Conservation (phyloP, 163 green algal genomes). For the Scenedesmus sp. region DNA sequence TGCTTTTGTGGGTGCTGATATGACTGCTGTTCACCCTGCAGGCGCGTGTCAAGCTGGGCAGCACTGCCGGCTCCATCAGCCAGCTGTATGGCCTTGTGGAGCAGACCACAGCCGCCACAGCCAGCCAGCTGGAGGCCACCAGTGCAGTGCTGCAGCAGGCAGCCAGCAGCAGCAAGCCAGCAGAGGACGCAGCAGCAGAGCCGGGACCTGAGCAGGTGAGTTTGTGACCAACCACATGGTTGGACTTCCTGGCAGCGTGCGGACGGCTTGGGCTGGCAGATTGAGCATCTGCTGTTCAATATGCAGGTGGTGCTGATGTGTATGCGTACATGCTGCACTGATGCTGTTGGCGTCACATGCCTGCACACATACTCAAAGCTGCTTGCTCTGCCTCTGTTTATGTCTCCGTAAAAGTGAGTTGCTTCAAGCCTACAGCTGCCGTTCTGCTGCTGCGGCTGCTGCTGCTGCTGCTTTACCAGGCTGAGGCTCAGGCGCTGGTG, state of each 20-base stretch:
- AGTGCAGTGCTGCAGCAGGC: slow-evolving; percentile 21
- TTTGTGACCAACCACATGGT: not conserved
- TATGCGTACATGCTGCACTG: not conserved
- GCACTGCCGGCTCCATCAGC: slow-evolving; percentile 5
- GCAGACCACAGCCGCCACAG: slow-evolving; percentile 18
- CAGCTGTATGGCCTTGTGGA: slow-evolving; percentile 41
- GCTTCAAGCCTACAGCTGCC: not conserved
- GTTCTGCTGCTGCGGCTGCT: not conserved
- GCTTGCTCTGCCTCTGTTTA: not conserved
- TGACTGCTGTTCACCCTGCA: not conserved
- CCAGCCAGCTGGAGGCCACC: slow-evolving; percentile 19
- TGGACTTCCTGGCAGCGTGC: not conserved
- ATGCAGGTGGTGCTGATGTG: not conserved
- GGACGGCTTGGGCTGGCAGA: not conserved
- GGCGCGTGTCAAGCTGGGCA: not conserved
- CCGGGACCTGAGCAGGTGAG: slow-evolving; percentile 28
- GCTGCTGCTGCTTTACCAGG: not conserved
- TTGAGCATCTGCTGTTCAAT: no score
- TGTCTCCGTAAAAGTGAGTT: not conserved
- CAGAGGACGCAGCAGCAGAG: not conserved
- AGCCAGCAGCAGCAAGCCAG: not conserved
- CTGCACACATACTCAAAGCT: not conserved
- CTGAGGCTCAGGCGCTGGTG: slow-evolving; percentile 16
- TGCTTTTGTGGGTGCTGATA: not conserved
- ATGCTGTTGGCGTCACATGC: not conserved